Conservation (phyloP, 345 rosid genomes). For the Hypericum perforatum region DNA sequence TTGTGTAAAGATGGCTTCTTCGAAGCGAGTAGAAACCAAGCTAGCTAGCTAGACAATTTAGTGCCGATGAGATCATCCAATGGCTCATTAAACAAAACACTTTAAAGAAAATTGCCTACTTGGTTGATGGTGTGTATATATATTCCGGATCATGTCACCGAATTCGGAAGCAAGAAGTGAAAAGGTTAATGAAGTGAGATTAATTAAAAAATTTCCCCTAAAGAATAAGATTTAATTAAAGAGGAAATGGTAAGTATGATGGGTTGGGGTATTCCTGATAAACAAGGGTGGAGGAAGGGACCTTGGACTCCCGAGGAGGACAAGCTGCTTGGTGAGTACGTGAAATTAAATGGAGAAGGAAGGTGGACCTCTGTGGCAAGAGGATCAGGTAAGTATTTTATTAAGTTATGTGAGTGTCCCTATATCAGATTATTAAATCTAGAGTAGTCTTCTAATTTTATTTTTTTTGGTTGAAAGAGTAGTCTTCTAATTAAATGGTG, state of each 20-base stretch:
- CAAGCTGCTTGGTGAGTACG: slow-evolving; percentile 45
- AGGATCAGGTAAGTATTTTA: slow-evolving; percentile 38
- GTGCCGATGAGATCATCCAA: slow-evolving; percentile 1
- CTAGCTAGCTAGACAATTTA: background rate
- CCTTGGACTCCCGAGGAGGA: slow-evolving; percentile 91
- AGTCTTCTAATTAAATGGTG: background rate
- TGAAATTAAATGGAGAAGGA: slow-evolving; percentile 62
- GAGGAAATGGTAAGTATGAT: slow-evolving; percentile 20
- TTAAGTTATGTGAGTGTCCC: background rate
- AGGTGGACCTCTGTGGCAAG: slow-evolving; percentile 72
- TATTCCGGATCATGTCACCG: slow-evolving; percentile 17
- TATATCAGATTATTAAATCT: background rate
- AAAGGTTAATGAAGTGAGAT: background rate
- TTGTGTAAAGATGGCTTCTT: slow-evolving; percentile 19
- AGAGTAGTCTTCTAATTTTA: background rate
- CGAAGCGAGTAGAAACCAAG: slow-evolving; percentile 22
- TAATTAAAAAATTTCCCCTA: background rate
- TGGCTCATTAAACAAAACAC: slow-evolving; percentile 9
- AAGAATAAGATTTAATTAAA: background rate
- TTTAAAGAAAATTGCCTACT: slow-evolving; percentile 9
- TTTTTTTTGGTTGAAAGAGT: background rate
- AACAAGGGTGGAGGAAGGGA: slow-evolving; percentile 62
- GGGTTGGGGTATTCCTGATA: slow-evolving; percentile 35
- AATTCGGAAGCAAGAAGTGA: slow-evolving; percentile 22
- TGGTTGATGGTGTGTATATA: background rate